Evolutionary conservation across 192 early-diverging fungal species (phyloP), one percentile per base, ranked within the genome.

Genomic region (Endogone sp.): DNA sequence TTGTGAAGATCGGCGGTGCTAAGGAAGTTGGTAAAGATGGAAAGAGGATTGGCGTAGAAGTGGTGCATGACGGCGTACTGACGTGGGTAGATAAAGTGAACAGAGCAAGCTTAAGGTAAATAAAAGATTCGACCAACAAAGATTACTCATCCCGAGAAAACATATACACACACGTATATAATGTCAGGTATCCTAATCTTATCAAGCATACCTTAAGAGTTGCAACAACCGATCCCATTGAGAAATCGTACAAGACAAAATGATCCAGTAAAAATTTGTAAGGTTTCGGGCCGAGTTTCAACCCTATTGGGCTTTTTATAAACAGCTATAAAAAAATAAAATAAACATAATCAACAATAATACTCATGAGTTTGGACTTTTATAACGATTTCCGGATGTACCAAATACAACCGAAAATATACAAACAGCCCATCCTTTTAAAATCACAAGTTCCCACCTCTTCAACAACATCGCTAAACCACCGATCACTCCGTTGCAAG

Each of bases 31-130:
- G 73, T 66, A 29, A 79, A 75, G 13, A 65, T 64, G 70, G 90
- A 92, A 59, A 96, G 85, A 2, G 95, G 93, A 71, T 94, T 94
- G 0, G 88, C 82, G 67, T 91, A 96, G 68, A 85, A 97, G 71
- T 93, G 88, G 68, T 93, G 90, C 93, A 95, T 94, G 20, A 90
- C 71, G 0, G 91, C 86, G 74, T 92, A 96, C 86, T 96, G 77
- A n/a, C n/a, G n/a, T n/a, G n/a, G n/a, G n/a, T n/a, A n/a, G n/a
- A n/a, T n/a, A n/a, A n/a, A n/a, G n/a, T n/a, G n/a, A n/a, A n/a
- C n/a, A n/a, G n/a, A n/a, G n/a, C n/a, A n/a, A n/a, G n/a, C n/a
- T n/a, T n/a, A n/a, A n/a, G n/a, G n/a, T n/a, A n/a, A n/a, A n/a
- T n/a, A n/a, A n/a, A n/a, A n/a, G n/a, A n/a, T n/a, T n/a, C n/a